Percentiles rank a stretch among this genome's conserved stretches.
Evolutionary conservation across 2,329 filamentous ascomycete genomes (phyloP).

Genomic region (Penicillium sp.): DNA sequence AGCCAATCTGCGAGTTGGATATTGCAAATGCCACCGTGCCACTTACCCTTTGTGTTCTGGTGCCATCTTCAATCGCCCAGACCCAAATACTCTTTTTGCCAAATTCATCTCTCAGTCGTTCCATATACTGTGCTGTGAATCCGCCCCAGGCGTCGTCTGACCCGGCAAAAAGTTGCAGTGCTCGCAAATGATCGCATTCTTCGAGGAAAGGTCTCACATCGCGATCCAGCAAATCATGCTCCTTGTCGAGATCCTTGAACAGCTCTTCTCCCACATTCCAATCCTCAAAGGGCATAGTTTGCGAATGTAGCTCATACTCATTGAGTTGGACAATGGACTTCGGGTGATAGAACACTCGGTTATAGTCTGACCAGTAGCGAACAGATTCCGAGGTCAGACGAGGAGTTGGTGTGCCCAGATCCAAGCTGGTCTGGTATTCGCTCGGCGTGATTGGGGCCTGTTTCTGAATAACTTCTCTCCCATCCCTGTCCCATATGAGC

Average conservation of each 20-base stretch:
- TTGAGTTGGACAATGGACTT: constrained; percentile 82
- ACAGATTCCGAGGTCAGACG: constrained; percentile 69
- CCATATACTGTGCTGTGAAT: constrained; percentile 71
- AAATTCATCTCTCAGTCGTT: constrained; percentile 84
- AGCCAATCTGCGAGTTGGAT: constrained; percentile 1
- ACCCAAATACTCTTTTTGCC: constrained; percentile 85
- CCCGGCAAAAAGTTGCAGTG: constrained; percentile 73
- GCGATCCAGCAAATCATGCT: constrained; percentile 86
- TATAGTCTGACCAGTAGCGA: constrained; percentile 97
- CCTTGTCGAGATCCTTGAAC: constrained; percentile 70
- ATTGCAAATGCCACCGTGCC: not conserved
- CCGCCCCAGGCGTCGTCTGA: constrained; percentile 81
- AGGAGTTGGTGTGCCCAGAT: constrained; percentile 66
- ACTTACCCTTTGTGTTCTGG: constrained; percentile 56
- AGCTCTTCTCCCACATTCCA: constrained; percentile 74
- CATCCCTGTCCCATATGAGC: constrained; percentile 54
- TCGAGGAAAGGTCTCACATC: constrained; percentile 86
- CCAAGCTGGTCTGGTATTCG: constrained; percentile 77
- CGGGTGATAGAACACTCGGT: constrained; percentile 88
- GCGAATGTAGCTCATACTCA: constrained; percentile 81
- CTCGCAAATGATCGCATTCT: constrained; percentile 91
- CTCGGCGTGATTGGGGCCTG: constrained; percentile 68
- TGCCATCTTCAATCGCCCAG: constrained; percentile 74
- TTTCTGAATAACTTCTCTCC: constrained; percentile 67
- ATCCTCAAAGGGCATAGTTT: constrained; percentile 77